phyloP scores from a whole-genome alignment of 805 yeast genomes.

The Kluyveromyces wickerhamii region DNA sequence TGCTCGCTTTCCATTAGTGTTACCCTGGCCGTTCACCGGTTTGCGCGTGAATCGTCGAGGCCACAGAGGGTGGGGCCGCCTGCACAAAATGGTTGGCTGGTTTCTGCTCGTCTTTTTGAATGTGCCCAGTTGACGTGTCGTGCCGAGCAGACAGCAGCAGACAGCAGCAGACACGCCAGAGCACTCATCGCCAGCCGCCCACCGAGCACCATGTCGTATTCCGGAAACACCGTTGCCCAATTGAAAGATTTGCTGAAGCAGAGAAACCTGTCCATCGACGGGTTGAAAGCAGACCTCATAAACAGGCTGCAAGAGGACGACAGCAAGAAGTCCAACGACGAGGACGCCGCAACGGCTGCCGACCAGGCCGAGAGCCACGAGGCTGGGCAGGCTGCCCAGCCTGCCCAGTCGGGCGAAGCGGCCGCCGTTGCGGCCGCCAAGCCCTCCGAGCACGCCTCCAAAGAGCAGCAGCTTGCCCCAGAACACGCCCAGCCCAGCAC shows the following conservation, averaged over 20 bases:
- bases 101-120: too few relatives aligned
- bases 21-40: too few relatives aligned
- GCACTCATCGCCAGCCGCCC: too few relatives aligned
- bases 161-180: too few relatives aligned
- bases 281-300: conserved; percentile 74
- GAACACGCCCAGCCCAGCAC: too few relatives aligned
- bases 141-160: too few relatives aligned
- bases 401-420: conserved; percentile 5
- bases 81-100: too few relatives aligned
- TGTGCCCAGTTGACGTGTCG: too few relatives aligned
- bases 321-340: conserved; percentile 15
- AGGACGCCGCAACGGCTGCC: conserved; percentile 7
- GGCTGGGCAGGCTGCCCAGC: conserved; percentile 8
- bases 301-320: conserved; percentile 58
- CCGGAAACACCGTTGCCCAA: conserved; percentile 57
- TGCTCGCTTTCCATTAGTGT: too few relatives aligned
- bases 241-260: conserved; percentile 67
- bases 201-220: conserved; percentile 2
- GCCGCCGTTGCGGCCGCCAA: conserved; percentile 7
- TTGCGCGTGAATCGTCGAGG: too few relatives aligned
- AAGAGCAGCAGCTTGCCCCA: too few relatives aligned
- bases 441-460: conserved; percentile 1
- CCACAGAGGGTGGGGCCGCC: too few relatives aligned
- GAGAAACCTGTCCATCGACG: conserved; percentile 59
- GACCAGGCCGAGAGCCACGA: conserved; percentile 7